A percentile compares a stretch with the other conserved stretches of the same genome.
Conservation (phyloP, 345 rosid genomes). For the Odontarrhena argentea region DNA sequence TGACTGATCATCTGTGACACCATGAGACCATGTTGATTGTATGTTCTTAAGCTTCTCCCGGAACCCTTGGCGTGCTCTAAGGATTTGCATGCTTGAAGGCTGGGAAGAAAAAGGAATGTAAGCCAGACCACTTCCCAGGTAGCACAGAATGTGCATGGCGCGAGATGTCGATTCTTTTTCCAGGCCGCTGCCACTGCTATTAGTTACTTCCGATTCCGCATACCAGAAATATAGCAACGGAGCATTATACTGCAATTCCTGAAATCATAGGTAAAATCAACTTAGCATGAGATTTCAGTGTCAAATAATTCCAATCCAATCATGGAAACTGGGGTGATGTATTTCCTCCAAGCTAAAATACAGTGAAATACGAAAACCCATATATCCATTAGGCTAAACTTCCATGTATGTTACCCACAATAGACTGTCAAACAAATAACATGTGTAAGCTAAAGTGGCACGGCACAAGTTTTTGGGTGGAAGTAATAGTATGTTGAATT, state of each 20-base stretch:
- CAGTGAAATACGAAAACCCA: slow-evolving; percentile 14
- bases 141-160: slow-evolving; percentile 69
- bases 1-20: slow-evolving; percentile 72
- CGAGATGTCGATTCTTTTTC: slow-evolving; percentile 66
- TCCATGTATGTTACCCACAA: slow-evolving; percentile 17
- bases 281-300: slow-evolving; percentile 25
- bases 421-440: background rate
- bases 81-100: slow-evolving; percentile 75
- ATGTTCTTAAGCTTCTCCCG: slow-evolving; percentile 63
- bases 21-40: slow-evolving; percentile 68
- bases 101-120: slow-evolving; percentile 65
- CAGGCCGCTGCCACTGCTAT: slow-evolving; percentile 34
- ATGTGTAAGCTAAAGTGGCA: background rate
- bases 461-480: background rate
- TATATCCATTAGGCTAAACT: slow-evolving; percentile 27
- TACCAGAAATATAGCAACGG: slow-evolving; percentile 84
- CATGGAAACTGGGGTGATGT: background rate
- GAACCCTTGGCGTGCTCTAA: slow-evolving; percentile 90
- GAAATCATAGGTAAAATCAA: slow-evolving; percentile 33
- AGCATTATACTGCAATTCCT: slow-evolving; percentile 71
- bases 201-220: slow-evolving; percentile 75
- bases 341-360: background rate
- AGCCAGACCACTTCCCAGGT: slow-evolving; percentile 70
- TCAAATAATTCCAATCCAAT: background rate
- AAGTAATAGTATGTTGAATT: no score